Evolutionary conservation across 495 filamentous ascomycete species (phyloP).

Genomic region (Penicillium robsamsonii): DNA sequence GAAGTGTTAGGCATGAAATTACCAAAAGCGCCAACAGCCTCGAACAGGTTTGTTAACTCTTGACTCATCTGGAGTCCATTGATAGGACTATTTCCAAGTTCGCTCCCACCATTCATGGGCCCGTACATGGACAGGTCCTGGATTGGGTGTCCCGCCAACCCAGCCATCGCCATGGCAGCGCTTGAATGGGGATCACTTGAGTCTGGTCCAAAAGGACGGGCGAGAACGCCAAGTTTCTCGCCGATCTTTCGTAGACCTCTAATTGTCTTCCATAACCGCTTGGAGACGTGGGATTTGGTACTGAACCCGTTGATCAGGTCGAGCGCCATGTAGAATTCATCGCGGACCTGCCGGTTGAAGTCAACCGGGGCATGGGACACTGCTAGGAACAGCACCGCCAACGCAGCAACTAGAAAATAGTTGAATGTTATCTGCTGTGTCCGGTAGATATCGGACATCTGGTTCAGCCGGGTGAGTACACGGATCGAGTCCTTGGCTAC

Average conservation of each 20-base stretch:
- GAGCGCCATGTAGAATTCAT: conserved; percentile 84
- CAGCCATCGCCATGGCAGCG: conserved; percentile 72
- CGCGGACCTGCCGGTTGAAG: conserved; percentile 70
- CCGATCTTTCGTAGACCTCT: conserved; percentile 76
- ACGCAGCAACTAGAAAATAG: conserved; percentile 78
- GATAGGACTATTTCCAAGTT: conserved; percentile 59
- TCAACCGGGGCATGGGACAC: conserved; percentile 76
- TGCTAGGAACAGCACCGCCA: conserved; percentile 80
- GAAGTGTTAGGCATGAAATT: conserved; percentile 41
- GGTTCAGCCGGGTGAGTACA: conserved; percentile 70
- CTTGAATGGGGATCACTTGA: conserved; percentile 58
- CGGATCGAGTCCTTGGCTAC: conserved; percentile 79
- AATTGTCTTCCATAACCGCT: conserved; percentile 80
- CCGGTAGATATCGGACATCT: conserved; percentile 77
- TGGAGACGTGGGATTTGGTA: conserved; percentile 72
- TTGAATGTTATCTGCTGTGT: conserved; percentile 81
- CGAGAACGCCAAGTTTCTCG: conserved; percentile 70
- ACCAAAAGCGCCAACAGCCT: conserved; percentile 61
- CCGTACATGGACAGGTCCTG: conserved; percentile 58
- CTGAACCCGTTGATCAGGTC: conserved; percentile 79
- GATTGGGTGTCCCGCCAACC: conserved; percentile 67
- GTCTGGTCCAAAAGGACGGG: conserved; percentile 41
- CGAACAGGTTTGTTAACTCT: conserved; percentile 67
- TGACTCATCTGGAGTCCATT: conserved; percentile 62
- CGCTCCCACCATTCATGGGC: conserved; percentile 38